These are phyloP conservation scores for Cladosporium phlei DNA, from an alignment of 2,329 filamentous ascomycete species.

Conservation along the genomic window DNA sequence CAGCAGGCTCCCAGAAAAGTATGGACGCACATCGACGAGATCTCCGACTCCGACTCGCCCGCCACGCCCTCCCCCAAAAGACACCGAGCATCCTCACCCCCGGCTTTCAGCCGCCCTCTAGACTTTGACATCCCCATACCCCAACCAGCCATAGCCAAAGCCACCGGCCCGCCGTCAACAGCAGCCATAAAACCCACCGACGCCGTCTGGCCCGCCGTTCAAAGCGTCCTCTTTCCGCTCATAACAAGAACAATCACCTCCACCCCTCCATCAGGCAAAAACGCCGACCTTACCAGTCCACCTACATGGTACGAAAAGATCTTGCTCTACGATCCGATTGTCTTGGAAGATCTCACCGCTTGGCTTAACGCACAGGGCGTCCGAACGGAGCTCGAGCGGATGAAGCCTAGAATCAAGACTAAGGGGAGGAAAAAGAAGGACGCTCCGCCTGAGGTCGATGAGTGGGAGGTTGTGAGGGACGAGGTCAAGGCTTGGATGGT, in stretches of 20 bases:
- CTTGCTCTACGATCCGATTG: constrained; percentile 83
- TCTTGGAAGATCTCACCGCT: constrained; percentile 74
- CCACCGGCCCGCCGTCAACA: background rate
- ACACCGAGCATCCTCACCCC: constrained; percentile 24
- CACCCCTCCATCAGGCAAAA: constrained; percentile 38
- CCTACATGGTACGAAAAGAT: constrained; percentile 88
- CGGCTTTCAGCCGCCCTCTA: constrained; percentile 20
- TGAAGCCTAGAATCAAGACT: constrained; percentile 38
- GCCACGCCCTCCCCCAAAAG: constrained; percentile 30
- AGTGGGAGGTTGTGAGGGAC: constrained; percentile 24
- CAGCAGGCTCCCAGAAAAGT: constrained; percentile 17
- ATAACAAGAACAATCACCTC: constrained; percentile 48
- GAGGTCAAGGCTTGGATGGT: constrained; percentile 54
- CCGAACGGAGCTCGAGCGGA: constrained; percentile 17
- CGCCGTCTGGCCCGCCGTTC: constrained; percentile 30
- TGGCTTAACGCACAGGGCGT: constrained; percentile 63
- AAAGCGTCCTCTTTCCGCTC: constrained; percentile 38
- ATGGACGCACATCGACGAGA: constrained; percentile 29
- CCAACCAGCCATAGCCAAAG: constrained; percentile 12
- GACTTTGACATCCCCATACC: constrained; percentile 18
- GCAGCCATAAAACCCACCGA: constrained; percentile 23
- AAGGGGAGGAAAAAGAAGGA: constrained; percentile 19
- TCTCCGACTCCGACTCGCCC: constrained; percentile 30
- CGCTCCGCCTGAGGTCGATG: constrained; percentile 60
- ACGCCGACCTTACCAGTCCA: constrained; percentile 36